A percentile compares a stretch with the other conserved stretches of the same genome.
Evolutionary conservation across 2,329 filamentous ascomycete species (phyloP).

Genomic region (Salinomyces thailandicus): DNA sequence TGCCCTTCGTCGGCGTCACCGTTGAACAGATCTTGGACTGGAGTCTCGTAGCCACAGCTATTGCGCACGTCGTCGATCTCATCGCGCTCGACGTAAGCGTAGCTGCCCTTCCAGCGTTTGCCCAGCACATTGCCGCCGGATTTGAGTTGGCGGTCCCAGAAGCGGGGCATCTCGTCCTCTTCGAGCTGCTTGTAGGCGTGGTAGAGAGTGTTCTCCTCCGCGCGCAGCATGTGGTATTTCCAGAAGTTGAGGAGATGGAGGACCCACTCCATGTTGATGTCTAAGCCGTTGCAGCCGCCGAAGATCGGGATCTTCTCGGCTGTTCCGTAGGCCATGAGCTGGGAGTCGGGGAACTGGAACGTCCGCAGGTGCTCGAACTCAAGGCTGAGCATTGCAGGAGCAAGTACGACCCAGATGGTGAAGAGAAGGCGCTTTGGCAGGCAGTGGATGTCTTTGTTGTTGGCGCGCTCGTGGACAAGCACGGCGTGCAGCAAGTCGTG

Average conservation of each 20-base stretch:
- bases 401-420: slow-evolving; percentile 23
- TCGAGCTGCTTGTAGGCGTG: slow-evolving; percentile 28
- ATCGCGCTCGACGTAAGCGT: slow-evolving; percentile 30
- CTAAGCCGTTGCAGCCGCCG: slow-evolving; percentile 24
- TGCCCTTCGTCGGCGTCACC: slow-evolving; percentile 19
- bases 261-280: slow-evolving; percentile 38
- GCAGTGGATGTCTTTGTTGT: not conserved
- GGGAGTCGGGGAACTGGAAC: slow-evolving; percentile 35
- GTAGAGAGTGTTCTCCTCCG: slow-evolving; percentile 29
- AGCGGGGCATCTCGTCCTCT: slow-evolving; percentile 30
- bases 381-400: slow-evolving; percentile 18
- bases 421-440: slow-evolving; percentile 13
- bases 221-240: slow-evolving; percentile 37
- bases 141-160: slow-evolving; percentile 16
- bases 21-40: slow-evolving; percentile 23
- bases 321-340: slow-evolving; percentile 35
- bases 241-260: slow-evolving; percentile 45
- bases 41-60: slow-evolving; percentile 5
- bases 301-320: slow-evolving; percentile 31
- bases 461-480: slow-evolving; percentile 1
- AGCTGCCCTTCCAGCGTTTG: slow-evolving; percentile 42
- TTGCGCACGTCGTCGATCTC: slow-evolving; percentile 22
- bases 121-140: slow-evolving; percentile 21
- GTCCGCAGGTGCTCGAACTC: slow-evolving; percentile 5
- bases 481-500: slow-evolving; percentile 9